These are phyloP conservation scores for Meyerozyma sp. DNA, from an alignment of 1,139 yeast species.

Conservation along the genomic window DNA sequence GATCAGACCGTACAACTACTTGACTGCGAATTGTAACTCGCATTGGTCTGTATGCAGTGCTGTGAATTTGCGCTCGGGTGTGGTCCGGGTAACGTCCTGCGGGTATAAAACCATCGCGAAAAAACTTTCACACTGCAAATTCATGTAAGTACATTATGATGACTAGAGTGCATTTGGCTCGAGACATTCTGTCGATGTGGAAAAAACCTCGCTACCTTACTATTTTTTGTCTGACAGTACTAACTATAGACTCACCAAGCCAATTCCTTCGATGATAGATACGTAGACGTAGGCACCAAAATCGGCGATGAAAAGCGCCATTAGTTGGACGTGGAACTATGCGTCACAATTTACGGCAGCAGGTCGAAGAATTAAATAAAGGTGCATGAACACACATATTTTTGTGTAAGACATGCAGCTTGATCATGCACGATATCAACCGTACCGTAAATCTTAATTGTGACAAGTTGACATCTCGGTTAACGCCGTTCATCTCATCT, in stretches of 20 bases:
- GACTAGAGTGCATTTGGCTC: slow-evolving; percentile 19
- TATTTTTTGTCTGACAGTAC: slow-evolving; percentile 4
- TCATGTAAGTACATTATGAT: slow-evolving; percentile 7
- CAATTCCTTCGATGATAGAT: too few relatives aligned
- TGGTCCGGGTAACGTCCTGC: not conserved
- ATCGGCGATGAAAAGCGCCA: too few relatives aligned
- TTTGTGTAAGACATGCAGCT: too few relatives aligned
- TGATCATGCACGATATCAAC: too few relatives aligned
- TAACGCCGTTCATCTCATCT: not conserved
- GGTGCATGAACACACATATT: too few relatives aligned
- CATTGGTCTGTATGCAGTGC: not conserved
- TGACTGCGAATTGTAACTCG: not conserved
- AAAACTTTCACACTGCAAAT: not conserved
- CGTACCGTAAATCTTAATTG: too few relatives aligned
- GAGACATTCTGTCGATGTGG: slow-evolving; percentile 18
- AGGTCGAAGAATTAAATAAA: too few relatives aligned
- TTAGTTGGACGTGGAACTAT: too few relatives aligned
- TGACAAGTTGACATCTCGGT: too few relatives aligned
- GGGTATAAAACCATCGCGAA: not conserved
- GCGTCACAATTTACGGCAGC: too few relatives aligned
- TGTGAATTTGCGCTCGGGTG: not conserved
- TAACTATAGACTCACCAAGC: not conserved
- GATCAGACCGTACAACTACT: not conserved
- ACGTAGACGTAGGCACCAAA: too few relatives aligned
- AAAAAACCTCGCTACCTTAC: slow-evolving; percentile 17